Conservation (phyloP, 2,329 filamentous ascomycete genomes). For the Drechslerella dactyloides region DNA sequence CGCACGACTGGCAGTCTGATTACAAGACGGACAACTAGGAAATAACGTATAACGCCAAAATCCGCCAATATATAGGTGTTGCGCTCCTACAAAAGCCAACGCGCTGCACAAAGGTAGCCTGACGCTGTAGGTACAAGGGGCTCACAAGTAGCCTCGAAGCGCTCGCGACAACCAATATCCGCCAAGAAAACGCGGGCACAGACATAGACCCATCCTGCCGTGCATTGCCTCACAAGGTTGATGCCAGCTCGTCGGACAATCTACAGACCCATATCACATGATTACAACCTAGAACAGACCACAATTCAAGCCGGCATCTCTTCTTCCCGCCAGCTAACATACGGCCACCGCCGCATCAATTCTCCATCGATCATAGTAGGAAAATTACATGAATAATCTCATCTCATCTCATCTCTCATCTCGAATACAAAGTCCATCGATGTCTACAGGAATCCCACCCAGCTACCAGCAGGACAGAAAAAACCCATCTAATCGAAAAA, state of each 20-base stretch:
- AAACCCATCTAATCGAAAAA: background rate
- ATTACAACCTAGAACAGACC: no score
- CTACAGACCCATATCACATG: no score
- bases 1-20: background rate
- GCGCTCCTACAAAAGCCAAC: background rate
- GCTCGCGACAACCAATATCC: no score
- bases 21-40: background rate
- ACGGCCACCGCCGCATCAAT: background rate
- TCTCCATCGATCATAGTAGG: background rate
- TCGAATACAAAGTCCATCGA: conserved; percentile 41
- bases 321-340: no score
- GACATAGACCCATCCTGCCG: no score
- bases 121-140: no score
- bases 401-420: conserved; percentile 22
- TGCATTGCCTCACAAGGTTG: no score
- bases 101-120: no score
- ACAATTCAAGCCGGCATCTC: no score
- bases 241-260: no score
- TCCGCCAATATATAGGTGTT: background rate
- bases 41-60: background rate
- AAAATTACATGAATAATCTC: conserved; percentile 44
- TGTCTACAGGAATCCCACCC: conserved; percentile 46
- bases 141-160: no score
- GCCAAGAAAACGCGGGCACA: no score
- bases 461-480: background rate